Base-by-base conservation (phyloP, 306 rosid species). In the Dicorynia guianensis region DNA sequence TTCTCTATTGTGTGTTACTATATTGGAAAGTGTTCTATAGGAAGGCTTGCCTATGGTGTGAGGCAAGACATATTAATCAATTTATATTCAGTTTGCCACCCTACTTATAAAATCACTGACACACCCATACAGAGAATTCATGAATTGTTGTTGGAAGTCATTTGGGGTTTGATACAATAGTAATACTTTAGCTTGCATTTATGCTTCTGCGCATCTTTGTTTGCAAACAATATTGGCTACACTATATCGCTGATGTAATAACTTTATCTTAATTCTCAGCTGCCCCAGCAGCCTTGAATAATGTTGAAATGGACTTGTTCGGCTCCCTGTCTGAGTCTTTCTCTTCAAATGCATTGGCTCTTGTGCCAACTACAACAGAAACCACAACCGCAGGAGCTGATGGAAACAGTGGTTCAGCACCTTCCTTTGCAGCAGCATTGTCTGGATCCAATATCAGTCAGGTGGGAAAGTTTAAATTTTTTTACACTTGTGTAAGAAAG, bases 321-420 rank as follows among this genome's bases (percentile, higher is more conserved):
- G 94, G 93, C 48, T 88, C 96, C 33, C 86, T 96, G 49, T 80
- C 93, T 13, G 96, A 93, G 14, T 81, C 96, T 5, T 87, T 89
- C 82, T 75, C 91, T 57, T 81, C 93, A 74, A 84, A 91, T 76
- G 68, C 88, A 14, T 76, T 92, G 87, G 89, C 97, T 75, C 75
- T 89, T 34, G 96, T 86, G 76, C 97, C 98, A 43, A 82, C 84
- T 68, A 73, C 81, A 56, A 77, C 90, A 34, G 77, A 76, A 52
- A 70, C 83, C 65, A 25, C 88, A 62, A 55, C 86, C 36, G 72
- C 85, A 25, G 91, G 81, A 71, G 72, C 79, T 59, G 67, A 81
- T 76, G 81, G 30, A 25, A 25, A 25, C 30, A 25, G 81, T 75
- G 82, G 75, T 25, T 81, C 85, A 46, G 85, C 84, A 48, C 69